Evolutionary conservation across 805 yeast genomes (phyloP).

Genomic region (Candida verbasci): DNA sequence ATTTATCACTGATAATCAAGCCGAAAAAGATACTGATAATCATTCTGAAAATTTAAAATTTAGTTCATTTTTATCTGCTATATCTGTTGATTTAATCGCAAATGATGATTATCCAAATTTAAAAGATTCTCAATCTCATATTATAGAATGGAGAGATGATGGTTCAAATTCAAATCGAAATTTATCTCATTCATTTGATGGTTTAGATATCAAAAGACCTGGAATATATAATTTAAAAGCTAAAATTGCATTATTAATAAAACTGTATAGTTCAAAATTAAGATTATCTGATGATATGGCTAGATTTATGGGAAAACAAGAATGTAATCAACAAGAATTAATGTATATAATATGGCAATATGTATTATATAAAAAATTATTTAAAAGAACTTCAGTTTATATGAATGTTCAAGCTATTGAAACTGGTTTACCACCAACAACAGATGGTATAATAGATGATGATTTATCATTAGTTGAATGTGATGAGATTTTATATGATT

Average conservation of each 20-base stretch:
- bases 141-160: conserved; percentile 90
- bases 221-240: conserved; percentile 59
- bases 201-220: conserved; percentile 77
- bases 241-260: conserved; percentile 68
- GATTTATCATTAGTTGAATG: conserved; percentile 32
- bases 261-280: conserved; percentile 61
- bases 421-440: conserved; percentile 9
- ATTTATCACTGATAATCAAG: conserved; percentile 45
- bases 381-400: conserved; percentile 24
- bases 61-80: conserved; percentile 75
- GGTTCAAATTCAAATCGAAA: conserved; percentile 15
- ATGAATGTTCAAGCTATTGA: conserved; percentile 38
- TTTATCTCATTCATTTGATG: conserved; percentile 56
- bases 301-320: conserved; percentile 66
- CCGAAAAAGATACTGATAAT: conserved; percentile 2
- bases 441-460: conserved; percentile 20
- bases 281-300: conserved; percentile 63
- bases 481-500: conserved; percentile 43
- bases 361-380: conserved; percentile 59
- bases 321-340: conserved; percentile 82
- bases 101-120: conserved; percentile 34
- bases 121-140: conserved; percentile 23
- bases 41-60: conserved; percentile 44
- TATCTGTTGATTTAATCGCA: conserved; percentile 69
- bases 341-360: conserved; percentile 80